Conservation (phyloP, 306 rosid genomes). For the Rosa chinensis region DNA sequence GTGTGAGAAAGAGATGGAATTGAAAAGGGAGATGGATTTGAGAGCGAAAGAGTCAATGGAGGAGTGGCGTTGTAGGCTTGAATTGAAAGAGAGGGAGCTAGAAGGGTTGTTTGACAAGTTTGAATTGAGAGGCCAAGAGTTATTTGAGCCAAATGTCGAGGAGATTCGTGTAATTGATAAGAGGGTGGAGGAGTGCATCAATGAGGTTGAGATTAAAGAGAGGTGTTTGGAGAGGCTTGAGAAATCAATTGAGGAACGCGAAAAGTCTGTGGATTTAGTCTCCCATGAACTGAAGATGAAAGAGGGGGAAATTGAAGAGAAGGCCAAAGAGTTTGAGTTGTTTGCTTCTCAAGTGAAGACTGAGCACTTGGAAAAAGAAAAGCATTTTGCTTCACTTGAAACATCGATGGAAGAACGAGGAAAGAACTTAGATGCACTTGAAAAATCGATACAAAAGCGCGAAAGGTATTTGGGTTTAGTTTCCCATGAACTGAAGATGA, state of each 20-base stretch:
- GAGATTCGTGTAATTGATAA: slow-evolving; percentile 9
- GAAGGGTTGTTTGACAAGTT: neutral
- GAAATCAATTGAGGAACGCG: slow-evolving; percentile 16
- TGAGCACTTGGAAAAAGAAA: no score
- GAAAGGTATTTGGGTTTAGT: neutral
- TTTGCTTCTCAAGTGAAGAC: no score
- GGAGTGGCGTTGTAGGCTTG: neutral
- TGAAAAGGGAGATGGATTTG: neutral
- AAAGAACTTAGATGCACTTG: neutral
- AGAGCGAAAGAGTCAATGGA: neutral
- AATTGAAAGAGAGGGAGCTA: neutral
- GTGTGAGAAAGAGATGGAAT: slow-evolving; percentile 11
- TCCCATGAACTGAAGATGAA: neutral
- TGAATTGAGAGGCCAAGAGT: neutral
- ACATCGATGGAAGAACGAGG: no score
- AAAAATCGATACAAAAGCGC: neutral
- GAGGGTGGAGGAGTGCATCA: slow-evolving; percentile 20
- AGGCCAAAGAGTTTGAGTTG: neutral
- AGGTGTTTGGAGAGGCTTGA: neutral
- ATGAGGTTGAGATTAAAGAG: slow-evolving; percentile 5
- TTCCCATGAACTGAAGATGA: neutral
- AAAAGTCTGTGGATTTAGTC: slow-evolving; percentile 21
- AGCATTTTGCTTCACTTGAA: no score
- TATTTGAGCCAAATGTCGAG: neutral
- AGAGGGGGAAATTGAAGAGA: neutral